Evolutionary conservation across 768 basidiomycete species (phyloP).

Genomic region (Termitomyces sp.): DNA sequence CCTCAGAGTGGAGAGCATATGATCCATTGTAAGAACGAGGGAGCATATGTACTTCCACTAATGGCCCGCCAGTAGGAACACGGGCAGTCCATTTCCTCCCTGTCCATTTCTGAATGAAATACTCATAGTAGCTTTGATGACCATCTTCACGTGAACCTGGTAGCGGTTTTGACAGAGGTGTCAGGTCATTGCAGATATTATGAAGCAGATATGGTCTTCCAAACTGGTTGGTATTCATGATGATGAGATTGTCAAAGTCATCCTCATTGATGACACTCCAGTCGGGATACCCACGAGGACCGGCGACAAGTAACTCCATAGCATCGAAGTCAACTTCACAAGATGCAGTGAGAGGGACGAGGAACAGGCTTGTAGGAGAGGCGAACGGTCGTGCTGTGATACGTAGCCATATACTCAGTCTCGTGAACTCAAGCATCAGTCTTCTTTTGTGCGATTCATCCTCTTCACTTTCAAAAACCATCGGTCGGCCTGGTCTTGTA

Average conservation of each 20-base stretch:
- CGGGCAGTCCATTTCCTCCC: constrained; percentile 37
- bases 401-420: constrained; percentile 55
- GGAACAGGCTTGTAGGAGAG: constrained; percentile 51
- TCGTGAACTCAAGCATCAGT: constrained; percentile 65
- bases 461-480: constrained; percentile 36
- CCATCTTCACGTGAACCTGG: constrained; percentile 45
- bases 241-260: constrained; percentile 46
- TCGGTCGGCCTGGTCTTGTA: constrained; percentile 25
- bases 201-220: constrained; percentile 57
- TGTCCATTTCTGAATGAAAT: constrained; percentile 53
- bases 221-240: constrained; percentile 50
- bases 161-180: constrained; percentile 56
- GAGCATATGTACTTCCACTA: constrained; percentile 53
- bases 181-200: constrained; percentile 59
- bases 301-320: constrained; percentile 45
- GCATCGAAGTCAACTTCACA: constrained; percentile 53
- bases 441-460: constrained; percentile 44
- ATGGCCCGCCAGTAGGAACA: constrained; percentile 54
- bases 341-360: constrained; percentile 58
- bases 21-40: constrained; percentile 36
- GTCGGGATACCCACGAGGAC: constrained; percentile 47
- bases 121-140: constrained; percentile 54
- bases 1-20: constrained; percentile 26
- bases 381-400: constrained; percentile 56
- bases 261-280: constrained; percentile 52